phyloP scores from a whole-genome alignment of 257 asterid genomes.

The Schizonepeta tenuifolia region DNA sequence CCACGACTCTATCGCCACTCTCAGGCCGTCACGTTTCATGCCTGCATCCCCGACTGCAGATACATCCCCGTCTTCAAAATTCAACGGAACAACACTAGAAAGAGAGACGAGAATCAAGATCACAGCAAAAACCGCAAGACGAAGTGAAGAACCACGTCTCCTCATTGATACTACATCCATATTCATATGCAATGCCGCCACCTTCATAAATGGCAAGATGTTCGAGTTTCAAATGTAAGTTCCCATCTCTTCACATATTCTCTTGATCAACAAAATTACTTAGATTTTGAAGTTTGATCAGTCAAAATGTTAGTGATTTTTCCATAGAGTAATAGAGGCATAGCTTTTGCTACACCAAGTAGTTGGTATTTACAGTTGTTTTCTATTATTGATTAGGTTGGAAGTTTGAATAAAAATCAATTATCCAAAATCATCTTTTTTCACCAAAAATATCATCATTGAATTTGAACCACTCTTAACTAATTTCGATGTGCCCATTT shows the following conservation, averaged over 20 bases:
- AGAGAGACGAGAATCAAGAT: constrained; percentile 35
- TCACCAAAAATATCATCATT: constrained; percentile 36
- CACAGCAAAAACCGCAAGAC: constrained; percentile 22
- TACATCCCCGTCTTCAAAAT: constrained; percentile 35
- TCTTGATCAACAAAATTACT: constrained; percentile 5
- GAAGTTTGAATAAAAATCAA: constrained; percentile 32
- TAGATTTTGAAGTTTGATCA: neutral
- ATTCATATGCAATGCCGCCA: neutral
- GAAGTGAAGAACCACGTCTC: neutral
- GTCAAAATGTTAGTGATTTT: neutral
- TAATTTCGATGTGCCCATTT: constrained; percentile 23
- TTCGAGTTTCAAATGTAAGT: neutral
- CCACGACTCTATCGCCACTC: constrained; percentile 91
- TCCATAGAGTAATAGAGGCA: constrained; percentile 14
- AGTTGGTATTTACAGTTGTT: constrained; percentile 40
- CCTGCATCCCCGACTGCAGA: constrained; percentile 87
- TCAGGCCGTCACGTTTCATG: constrained; percentile 67
- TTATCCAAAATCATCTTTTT: constrained; percentile 26
- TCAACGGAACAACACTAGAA: constrained; percentile 12
- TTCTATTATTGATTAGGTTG: constrained; percentile 45
- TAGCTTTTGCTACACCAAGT: constrained; percentile 25
- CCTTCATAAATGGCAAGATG: neutral
- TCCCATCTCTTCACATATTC: neutral
- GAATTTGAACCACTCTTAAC: constrained; percentile 23
- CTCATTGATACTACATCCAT: constrained; percentile 16